Base-by-base conservation (phyloP, 192 early-diverging fungal species). In the Phycomyces blakesleeanus region DNA sequence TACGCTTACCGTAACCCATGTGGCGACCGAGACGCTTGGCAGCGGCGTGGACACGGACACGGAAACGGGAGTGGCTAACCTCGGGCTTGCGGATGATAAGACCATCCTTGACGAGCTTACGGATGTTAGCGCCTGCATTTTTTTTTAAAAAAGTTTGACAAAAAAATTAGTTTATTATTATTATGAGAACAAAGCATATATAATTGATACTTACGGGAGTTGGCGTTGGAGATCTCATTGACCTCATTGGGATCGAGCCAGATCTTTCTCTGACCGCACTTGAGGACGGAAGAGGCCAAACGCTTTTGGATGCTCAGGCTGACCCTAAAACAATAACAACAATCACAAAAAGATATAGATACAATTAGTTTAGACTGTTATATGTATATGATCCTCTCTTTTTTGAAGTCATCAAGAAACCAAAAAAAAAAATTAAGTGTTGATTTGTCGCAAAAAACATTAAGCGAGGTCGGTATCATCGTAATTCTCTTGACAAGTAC, bases 191-290 rank as follows among this genome's bases (percentile, higher is more conserved):
- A 27, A n/a, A n/a, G n/a, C n/a, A n/a, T n/a, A 34, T 34, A 5
- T 2, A 7, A 34, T 34, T 34, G 2, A 14, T 51, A 90, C 90
- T 90, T 82, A 91, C 96, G 93, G 76, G 96, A 98, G 90, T 98
- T 97, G 81, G 94, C 96, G 73, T 90, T 93, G 69, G 91, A 80
- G 74, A 98, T 94, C 80, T 95, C 95, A 66, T 79, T 89, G 67
- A 87, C 84, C 85, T 98, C 95, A 79, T 93, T 93, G 63, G 96
- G 96, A 86, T 98, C 96, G 55, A 98, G 82, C 96, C 96, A 98
- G 76, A 98, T 85, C 89, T 98, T 98, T 76, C 96, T 84, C 88
- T 98, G 59, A 75, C 96, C 96, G 82, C 95, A 97, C 80, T 93
- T 92, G 76, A 98, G 88, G 77, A 98, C 93, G 79, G 91, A 89